A percentile compares a stretch with the other conserved stretches of the same genome.
phyloP scores from a whole-genome alignment of 2,329 filamentous ascomycete species.

The Colletotrichum coccodes region DNA sequence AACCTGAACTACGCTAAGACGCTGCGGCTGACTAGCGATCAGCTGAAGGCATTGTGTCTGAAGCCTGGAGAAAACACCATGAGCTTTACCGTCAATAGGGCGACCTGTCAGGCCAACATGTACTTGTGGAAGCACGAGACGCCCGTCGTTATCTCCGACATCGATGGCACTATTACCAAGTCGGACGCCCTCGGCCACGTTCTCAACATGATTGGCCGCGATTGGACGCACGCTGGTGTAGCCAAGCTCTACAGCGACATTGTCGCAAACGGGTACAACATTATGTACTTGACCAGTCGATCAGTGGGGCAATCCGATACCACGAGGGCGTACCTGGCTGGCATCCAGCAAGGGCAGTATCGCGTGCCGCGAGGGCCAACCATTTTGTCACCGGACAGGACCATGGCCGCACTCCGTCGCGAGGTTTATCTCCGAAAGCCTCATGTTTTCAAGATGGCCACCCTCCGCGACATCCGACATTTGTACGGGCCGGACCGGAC shows the following conservation, averaged over 20 bases:
- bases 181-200: conserved; percentile 95
- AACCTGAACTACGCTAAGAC: conserved; percentile 97
- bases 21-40: conserved; percentile 91
- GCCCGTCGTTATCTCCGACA: conserved; percentile 97
- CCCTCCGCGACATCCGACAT: conserved; percentile 90
- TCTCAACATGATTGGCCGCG: conserved; percentile 93
- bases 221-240: conserved; percentile 97
- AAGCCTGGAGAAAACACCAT: conserved; percentile 90
- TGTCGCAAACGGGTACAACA: conserved; percentile 94
- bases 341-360: conserved; percentile 89
- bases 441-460: conserved; percentile 99
- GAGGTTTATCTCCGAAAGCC: conserved; percentile 97
- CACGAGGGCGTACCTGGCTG: conserved; percentile 88
- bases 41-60: conserved; percentile 86
- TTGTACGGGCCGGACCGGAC: conserved; percentile 81
- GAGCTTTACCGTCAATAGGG: conserved; percentile 95
- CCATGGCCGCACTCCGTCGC: conserved; percentile 89
- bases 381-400: conserved; percentile 93
- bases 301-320: conserved; percentile 94
- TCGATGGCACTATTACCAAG: conserved; percentile 98
- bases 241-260: conserved; percentile 98
- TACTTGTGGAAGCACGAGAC: conserved; percentile 93
- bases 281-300: conserved; percentile 95
- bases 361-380: conserved; percentile 89
- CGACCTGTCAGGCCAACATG: conserved; percentile 92